Evolutionary conservation across 768 basidiomycete genomes (phyloP).

Genomic region (Phaffia australis): DNA sequence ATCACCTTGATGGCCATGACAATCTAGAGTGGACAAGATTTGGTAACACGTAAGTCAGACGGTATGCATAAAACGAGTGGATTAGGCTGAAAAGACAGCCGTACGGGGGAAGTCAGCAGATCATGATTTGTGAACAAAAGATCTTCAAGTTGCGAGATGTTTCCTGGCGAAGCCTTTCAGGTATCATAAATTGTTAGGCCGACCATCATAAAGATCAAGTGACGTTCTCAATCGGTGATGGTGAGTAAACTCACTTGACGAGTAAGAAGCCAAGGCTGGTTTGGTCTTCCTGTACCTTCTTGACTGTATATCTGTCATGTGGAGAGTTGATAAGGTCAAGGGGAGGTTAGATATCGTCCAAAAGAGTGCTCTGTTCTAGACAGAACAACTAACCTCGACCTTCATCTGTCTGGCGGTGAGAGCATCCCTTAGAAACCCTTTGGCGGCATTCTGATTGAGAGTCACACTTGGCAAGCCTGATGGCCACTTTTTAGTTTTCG

Average conservation of each 20-base stretch:
- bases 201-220: background rate
- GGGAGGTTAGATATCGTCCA: background rate
- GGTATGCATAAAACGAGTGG: background rate
- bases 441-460: constrained; percentile 64
- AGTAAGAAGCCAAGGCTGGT: constrained; percentile 10
- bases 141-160: constrained; percentile 61
- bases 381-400: constrained; percentile 81
- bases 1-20: constrained; percentile 76
- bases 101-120: constrained; percentile 57
- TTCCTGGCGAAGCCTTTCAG: constrained; percentile 60
- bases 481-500: constrained; percentile 29
- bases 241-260: constrained; percentile 30
- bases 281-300: constrained; percentile 15
- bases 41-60: background rate
- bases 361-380: constrained; percentile 49
- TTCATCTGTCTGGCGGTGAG: constrained; percentile 79
- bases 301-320: constrained; percentile 21
- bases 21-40: constrained; percentile 38
- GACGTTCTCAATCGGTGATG: background rate
- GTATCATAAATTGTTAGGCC: background rate
- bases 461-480: constrained; percentile 61
- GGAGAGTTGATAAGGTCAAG: background rate
- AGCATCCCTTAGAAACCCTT: constrained; percentile 73
- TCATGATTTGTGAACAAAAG: constrained; percentile 71
- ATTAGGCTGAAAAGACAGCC: background rate